Conservation (phyloP, 257 asterid species). For the Lithospermum erythrorhizon region DNA sequence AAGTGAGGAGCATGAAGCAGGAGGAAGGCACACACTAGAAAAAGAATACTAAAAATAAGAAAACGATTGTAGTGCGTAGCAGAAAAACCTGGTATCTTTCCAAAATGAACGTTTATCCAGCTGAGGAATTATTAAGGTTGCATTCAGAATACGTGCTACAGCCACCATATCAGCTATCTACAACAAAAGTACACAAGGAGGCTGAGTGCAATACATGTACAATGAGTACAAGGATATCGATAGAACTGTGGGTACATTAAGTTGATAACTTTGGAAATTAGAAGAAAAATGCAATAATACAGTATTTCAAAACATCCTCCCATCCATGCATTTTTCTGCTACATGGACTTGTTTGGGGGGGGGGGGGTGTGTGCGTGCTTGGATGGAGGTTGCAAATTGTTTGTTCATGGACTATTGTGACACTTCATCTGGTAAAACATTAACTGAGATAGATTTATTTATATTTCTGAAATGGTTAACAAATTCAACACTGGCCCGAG, state of each 20-base stretch:
- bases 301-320: not conserved
- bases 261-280: not conserved
- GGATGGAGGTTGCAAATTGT: too few species aligned
- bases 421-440: too few species aligned
- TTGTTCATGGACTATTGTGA: too few species aligned
- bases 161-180: slow-evolving; percentile 99
- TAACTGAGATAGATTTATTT: too few species aligned
- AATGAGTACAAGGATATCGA: too few species aligned
- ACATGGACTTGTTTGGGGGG: too few species aligned
- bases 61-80: slow-evolving; percentile 1
- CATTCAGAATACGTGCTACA: slow-evolving; percentile 86
- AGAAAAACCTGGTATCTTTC: slow-evolving; percentile 78
- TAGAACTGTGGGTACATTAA: not conserved
- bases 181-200: slow-evolving; percentile 10
- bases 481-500: too few species aligned
- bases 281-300: not conserved
- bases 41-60: not conserved
- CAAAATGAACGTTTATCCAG: slow-evolving; percentile 89
- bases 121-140: slow-evolving; percentile 88
- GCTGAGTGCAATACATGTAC: not conserved
- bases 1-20: not conserved
- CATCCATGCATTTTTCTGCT: too few species aligned
- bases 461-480: too few species aligned
- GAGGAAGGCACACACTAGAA: not conserved
- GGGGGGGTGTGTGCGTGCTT: too few species aligned